Base-by-base conservation (phyloP, 768 basidiomycete species). In the Boletus subparvulus region DNA sequence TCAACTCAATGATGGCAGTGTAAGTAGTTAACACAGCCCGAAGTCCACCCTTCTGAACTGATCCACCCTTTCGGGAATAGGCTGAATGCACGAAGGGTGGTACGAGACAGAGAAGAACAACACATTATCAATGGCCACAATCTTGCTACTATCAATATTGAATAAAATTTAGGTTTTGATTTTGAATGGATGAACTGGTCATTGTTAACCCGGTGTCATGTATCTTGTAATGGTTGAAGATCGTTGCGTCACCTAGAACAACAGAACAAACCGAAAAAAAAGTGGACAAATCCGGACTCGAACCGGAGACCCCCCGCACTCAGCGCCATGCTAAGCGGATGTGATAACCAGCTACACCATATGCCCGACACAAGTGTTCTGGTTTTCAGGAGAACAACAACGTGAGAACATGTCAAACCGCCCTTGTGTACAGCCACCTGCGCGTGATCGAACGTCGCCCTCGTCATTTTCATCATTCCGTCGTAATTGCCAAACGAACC, bases 311-410 rank as follows among this genome's bases (percentile, higher is more conserved):
- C 71, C 65, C 73, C 73, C 73, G 73, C 71, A 72, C 0, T 52
- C 54, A 68, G 66, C 72, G 1, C 54, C 47, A 67, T 72, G 72
- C 72, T 73, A 74, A 72, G 71, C 67, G 72, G 71, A 73, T 73
- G 72, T 72, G 72, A 72, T 72, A 74, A 70, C 72, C 70, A 72
- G 70, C 70, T 72, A 72, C 70, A 72, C 70, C 72, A 68, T 72
- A 73, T 71, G 70, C 72, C 70, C 71, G 42, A 71, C 64, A 1
- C 30, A 71, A 12, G 14, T 0, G 11, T 19, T 0, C 1, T 1
- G 8, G 19, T 19, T 39, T 50, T 28, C 24, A 9, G 9, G 17
- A 7, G 26, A 32, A 11, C 9, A 4, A 13, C 35, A 56, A 13
- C 35, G 59, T 57, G 65, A 37, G 56, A 65, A 45, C 17, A 21